Base-by-base conservation (phyloP, 805 yeast genomes). In the Metschnikowia proteae region DNA sequence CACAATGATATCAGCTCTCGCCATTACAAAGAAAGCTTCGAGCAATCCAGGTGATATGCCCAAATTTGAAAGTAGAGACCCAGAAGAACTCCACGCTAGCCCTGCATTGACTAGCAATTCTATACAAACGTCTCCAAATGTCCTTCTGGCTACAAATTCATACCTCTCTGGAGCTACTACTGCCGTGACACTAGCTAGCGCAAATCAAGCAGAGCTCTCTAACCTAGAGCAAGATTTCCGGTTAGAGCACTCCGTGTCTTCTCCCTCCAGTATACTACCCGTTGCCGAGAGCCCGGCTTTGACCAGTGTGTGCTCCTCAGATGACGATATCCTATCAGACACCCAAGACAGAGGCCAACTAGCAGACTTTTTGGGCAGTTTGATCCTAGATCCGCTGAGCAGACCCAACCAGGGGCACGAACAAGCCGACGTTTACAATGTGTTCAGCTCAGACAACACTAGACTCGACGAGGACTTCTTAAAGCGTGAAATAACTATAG, bases 141-240 rank as follows among this genome's bases (percentile, higher is more conserved):
- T 42, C 26, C 38, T 42, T 23, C 44, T 46, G 36, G 38, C 49
- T 22, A 4, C 48, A 28, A 46, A 31, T 31, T 30, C 37, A 26
- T 45, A 49, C 26, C 46, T 43, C 25, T 46, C 54, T 6, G 54
- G 39, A 26, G 55, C 56, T 8, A 54, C 57, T 2, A 54, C 57
- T 6, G 57, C 57, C 2, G 49, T 54, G 26, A 49, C 57, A 10
- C 45, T 54, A 13, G 50, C 52, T 26, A 54, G 54, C 28, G 48
- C 57, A 1, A 54, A 52, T 6, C 50, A 47, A 26, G 57, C 55
- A 5, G 47, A 52, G 35, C 13, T 50, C 2, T 43, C 48, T 17
- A 30, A 32, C 10, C 22, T n/a, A 13, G 55, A 52, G 17, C 49
- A 36, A 3, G 49, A 43, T 9, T 30, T 27, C 6, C 45, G 43